These are phyloP conservation scores for Aspergillus vadensis DNA, from an alignment of 2,329 filamentous ascomycete species.

Conservation along the genomic window DNA sequence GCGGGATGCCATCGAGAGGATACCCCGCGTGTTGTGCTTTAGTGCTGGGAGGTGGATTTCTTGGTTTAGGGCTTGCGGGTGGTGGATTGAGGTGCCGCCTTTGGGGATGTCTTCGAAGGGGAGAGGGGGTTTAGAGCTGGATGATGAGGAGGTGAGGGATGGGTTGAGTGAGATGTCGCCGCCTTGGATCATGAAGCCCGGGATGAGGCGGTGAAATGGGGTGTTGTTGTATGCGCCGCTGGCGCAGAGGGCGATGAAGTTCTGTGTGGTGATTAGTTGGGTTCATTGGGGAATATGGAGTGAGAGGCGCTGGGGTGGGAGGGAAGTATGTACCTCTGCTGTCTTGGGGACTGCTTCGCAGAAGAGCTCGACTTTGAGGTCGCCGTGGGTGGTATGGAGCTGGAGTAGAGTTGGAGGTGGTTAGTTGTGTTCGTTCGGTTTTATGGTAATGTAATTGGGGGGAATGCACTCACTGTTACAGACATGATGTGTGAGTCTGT, in stretches of 20 bases:
- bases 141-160: slow-evolving; percentile 40
- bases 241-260: slow-evolving; percentile 68
- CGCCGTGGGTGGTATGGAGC: slow-evolving; percentile 84
- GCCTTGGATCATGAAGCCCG: slow-evolving; percentile 65
- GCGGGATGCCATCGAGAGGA: slow-evolving; percentile 62
- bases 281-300: background rate
- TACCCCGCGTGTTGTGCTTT: slow-evolving; percentile 59
- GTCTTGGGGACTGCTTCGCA: slow-evolving; percentile 94
- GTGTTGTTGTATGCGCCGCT: slow-evolving; percentile 61
- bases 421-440: background rate
- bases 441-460: background rate
- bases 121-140: slow-evolving; percentile 45
- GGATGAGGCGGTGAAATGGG: slow-evolving; percentile 65
- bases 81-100: slow-evolving; percentile 58
- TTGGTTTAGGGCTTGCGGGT: slow-evolving; percentile 58
- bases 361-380: slow-evolving; percentile 94
- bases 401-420: slow-evolving; percentile 19
- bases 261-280: slow-evolving; percentile 40
- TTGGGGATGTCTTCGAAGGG: slow-evolving; percentile 54
- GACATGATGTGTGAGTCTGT: slow-evolving; percentile 29
- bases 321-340: slow-evolving; percentile 63
- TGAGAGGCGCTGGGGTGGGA: too few species aligned
- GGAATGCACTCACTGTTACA: slow-evolving; percentile 31
- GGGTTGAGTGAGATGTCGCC: slow-evolving; percentile 54
- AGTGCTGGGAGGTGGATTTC: slow-evolving; percentile 61